phyloP scores from a whole-genome alignment of 805 yeast genomes.

The Candida bentonensis region DNA sequence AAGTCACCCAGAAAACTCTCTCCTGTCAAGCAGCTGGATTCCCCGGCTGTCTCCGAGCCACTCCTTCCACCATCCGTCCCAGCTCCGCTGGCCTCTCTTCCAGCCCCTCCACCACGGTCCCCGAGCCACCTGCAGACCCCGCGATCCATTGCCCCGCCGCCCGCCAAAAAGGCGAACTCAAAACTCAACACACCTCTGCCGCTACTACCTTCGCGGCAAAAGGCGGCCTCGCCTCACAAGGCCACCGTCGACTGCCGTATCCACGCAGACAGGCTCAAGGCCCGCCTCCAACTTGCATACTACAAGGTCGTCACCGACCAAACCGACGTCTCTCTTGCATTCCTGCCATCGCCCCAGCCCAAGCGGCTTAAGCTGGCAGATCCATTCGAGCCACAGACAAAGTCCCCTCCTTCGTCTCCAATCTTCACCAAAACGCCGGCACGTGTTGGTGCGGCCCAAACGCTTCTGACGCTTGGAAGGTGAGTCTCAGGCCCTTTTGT shows the following conservation, averaged over 20 bases:
- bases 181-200: not conserved
- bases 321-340: slow-evolving; percentile 13
- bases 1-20: not conserved
- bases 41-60: not conserved
- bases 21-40: not conserved
- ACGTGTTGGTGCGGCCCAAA: not conserved
- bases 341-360: slow-evolving; percentile 10
- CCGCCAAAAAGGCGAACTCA: not conserved
- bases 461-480: not conserved
- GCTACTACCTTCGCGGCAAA: not conserved
- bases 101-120: too few species aligned
- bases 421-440: not conserved
- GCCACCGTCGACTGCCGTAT: not conserved
- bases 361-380: not conserved
- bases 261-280: slow-evolving; percentile 17
- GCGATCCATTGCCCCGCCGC: not conserved
- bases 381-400: not conserved
- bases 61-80: too few species aligned
- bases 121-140: not conserved
- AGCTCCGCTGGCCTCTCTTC: too few species aligned
- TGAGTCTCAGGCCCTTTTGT: not conserved
- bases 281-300: slow-evolving; percentile 20
- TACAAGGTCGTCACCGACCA: slow-evolving; percentile 22
- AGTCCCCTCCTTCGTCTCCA: not conserved
- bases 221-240: not conserved